Evolutionary conservation across 2,329 filamentous ascomycete species (phyloP).

Genomic region (Trichoderma guizhouense): DNA sequence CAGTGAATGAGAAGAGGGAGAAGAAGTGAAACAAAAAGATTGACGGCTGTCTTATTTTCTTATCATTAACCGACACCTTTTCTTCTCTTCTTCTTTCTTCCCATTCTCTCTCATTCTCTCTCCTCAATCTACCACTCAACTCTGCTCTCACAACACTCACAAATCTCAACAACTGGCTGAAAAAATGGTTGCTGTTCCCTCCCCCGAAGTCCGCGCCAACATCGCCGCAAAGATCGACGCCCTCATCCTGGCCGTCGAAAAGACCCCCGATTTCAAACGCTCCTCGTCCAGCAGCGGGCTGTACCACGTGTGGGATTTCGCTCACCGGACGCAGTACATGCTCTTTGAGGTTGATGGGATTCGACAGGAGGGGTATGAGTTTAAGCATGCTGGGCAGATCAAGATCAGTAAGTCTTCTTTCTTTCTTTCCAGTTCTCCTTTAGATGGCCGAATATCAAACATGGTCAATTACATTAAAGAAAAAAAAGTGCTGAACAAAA

Average conservation of each 20-base stretch:
- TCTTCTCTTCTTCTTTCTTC: not conserved
- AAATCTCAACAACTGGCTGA: not conserved
- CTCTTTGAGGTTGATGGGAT: slow-evolving; percentile 41
- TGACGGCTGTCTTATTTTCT: not conserved
- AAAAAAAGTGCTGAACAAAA: too few relatives aligned
- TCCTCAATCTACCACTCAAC: not conserved
- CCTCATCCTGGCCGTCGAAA: slow-evolving; percentile 30
- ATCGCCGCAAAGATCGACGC: slow-evolving; percentile 28
- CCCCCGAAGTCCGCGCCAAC: slow-evolving; percentile 25
- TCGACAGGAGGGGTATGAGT: slow-evolving; percentile 28
- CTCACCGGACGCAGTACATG: slow-evolving; percentile 40
- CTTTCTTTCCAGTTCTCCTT: too few relatives aligned
- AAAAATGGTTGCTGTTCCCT: slow-evolving; percentile 19
- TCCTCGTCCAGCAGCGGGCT: slow-evolving; percentile 30
- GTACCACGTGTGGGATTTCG: slow-evolving; percentile 42
- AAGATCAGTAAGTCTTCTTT: not conserved
- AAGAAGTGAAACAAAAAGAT: not conserved
- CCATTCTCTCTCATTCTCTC: not conserved
- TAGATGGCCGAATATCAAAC: too few relatives aligned
- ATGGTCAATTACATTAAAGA: too few relatives aligned
- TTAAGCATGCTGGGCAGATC: slow-evolving; percentile 35
- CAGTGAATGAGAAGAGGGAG: not conserved
- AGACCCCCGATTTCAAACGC: slow-evolving; percentile 30
- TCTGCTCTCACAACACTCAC: not conserved
- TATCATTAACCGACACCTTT: not conserved